Base-by-base conservation (phyloP, 179 eudicot genomes). In the Pouteria campechiana region DNA sequence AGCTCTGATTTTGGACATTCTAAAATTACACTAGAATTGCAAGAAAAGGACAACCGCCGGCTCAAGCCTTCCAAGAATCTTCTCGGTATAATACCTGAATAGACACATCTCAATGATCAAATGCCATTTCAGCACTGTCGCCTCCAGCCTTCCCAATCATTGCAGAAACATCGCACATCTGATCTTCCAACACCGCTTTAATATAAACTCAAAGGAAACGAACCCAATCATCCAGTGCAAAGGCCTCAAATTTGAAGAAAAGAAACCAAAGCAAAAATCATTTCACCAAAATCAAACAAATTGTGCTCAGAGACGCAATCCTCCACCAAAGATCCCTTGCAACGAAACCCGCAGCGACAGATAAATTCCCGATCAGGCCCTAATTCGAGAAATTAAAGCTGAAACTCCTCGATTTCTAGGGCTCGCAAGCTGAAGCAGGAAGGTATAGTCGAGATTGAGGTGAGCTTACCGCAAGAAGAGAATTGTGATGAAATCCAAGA, bases 1-100 rank as follows among this genome's bases (percentile, higher is more conserved):
- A 21, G 10, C 17, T 54, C 55, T 63, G 55, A 48, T 54, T 27
- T 44, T 57, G 50, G 48, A 46, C 74, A 74, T 69, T 48, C 69
- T 68, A 72, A 49, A 55, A 59, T 46, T 44, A n/a, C 39, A 50
- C 63, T 28, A 37, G 16, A 61, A 57, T 39, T 54, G 44, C 55
- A 37, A 64, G 64, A 55, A 30, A 31, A 43, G 25, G 36, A 36
- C n/a, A n/a, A n/a, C n/a, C n/a, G n/a, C n/a, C n/a, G n/a, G n/a
- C n/a, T n/a, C n/a, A n/a, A n/a, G n/a, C n/a, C n/a, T n/a, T 64
- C 52, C 64, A 55, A 63, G 44, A 32, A 20, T 12, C 32, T 2
- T 32, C 33, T 36, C 48, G 0, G 33, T 20, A 45, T 52, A 42
- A 44, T 45, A 36, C 57, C 37, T 10, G 27, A 55, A 32, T 23